Evolutionary conservation across 192 early-diverging fungal genomes (phyloP).

Genomic region (Martensiomyces pterosporus): DNA sequence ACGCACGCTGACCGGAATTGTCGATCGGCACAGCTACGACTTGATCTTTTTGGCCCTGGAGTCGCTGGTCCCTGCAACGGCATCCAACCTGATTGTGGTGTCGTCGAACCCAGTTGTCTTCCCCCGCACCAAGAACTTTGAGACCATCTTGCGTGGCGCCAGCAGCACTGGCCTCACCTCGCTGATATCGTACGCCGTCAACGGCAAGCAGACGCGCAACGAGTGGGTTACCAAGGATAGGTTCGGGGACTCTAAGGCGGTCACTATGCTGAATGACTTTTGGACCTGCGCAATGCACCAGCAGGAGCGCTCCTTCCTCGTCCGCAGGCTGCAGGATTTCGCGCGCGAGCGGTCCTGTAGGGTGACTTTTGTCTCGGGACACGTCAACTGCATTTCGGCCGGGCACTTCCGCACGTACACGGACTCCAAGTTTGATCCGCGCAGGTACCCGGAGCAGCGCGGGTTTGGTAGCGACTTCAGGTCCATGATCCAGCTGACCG

Average conservation of each 20-base stretch:
- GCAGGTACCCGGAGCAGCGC: conserved; percentile 46
- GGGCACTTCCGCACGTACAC: conserved; percentile 55
- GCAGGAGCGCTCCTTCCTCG: conserved; percentile 61
- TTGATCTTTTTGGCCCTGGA: conserved; percentile 55
- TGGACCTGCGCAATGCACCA: conserved; percentile 62
- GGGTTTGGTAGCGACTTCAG: conserved; percentile 58
- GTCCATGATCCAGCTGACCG: conserved; percentile 76
- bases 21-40: conserved; percentile 61
- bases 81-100: conserved; percentile 67
- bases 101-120: conserved; percentile 69
- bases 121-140: conserved; percentile 66
- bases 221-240: conserved; percentile 50
- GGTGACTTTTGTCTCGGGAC: conserved; percentile 75
- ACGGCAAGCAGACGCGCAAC: conserved; percentile 33
- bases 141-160: conserved; percentile 59
- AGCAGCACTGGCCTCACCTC: conserved; percentile 45
- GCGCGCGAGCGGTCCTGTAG: conserved; percentile 57
- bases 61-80: conserved; percentile 49
- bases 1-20: conserved; percentile 60
- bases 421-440: conserved; percentile 36
- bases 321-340: conserved; percentile 64
- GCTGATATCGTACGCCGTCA: conserved; percentile 42
- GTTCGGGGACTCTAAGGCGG: conserved; percentile 73
- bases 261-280: conserved; percentile 75
- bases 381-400: conserved; percentile 68